These are phyloP conservation scores for Synchytrium microbalum DNA, from an alignment of 371 early-diverging fungal genomes.

Conservation along the genomic window DNA sequence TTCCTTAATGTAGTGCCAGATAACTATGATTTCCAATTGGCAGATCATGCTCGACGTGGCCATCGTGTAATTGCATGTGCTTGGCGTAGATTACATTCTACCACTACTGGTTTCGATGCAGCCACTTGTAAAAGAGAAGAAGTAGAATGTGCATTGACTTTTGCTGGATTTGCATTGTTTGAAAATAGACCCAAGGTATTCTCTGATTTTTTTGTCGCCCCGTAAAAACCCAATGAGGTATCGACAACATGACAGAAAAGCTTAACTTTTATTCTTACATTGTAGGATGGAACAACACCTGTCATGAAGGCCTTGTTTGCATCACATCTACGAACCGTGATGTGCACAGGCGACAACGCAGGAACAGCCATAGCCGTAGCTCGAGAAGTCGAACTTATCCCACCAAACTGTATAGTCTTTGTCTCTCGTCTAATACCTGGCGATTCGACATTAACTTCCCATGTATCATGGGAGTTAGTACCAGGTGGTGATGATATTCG, in stretches of 20 bases:
- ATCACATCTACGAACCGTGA: slow-evolving; percentile 66
- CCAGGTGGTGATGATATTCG: not conserved
- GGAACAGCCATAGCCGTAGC: slow-evolving; percentile 97
- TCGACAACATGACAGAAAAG: too few relatives aligned
- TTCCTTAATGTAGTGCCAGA: slow-evolving; percentile 58
- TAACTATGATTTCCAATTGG: slow-evolving; percentile 70
- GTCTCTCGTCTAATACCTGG: slow-evolving; percentile 27
- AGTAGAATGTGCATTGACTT: slow-evolving; percentile 77
- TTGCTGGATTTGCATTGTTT: slow-evolving; percentile 96
- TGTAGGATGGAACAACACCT: slow-evolving; percentile 79
- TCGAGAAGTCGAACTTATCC: slow-evolving; percentile 77
- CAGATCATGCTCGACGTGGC: slow-evolving; percentile 86
- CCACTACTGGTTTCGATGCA: slow-evolving; percentile 64
- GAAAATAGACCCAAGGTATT: slow-evolving; percentile 73
- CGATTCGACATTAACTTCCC: not conserved
- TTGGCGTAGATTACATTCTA: slow-evolving; percentile 55
- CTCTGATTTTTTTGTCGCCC: not conserved
- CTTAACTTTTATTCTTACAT: not conserved
- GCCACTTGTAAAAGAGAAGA: slow-evolving; percentile 76
- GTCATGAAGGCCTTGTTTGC: slow-evolving; percentile 68
- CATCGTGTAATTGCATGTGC: slow-evolving; percentile 95
- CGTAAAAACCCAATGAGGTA: not conserved
- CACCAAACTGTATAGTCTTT: slow-evolving; percentile 36
- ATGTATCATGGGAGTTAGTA: not conserved
- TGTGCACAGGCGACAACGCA: slow-evolving; percentile 98